Base-by-base conservation (phyloP, 108 stramenopile genomes). In the Epithemia pelagica region DNA sequence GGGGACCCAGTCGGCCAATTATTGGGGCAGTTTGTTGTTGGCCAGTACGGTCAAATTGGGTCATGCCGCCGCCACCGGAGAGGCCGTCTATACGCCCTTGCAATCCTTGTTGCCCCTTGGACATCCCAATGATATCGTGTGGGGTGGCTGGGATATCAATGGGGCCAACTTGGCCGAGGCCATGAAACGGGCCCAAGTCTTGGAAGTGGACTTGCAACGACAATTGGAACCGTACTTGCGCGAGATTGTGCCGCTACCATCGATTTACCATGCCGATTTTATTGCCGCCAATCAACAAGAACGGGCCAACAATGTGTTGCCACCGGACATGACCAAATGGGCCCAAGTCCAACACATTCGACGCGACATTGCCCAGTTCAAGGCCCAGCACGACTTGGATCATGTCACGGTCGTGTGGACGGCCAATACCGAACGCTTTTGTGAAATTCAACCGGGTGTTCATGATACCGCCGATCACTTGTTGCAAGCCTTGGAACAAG, bases 131-230 rank as follows among this genome's bases (percentile, higher is more conserved):
- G 88, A 97, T 37, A 77, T 97, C 64, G 98, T 97, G n/a, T 87
- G 97, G 79, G 95, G 96, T 15, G 98, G 98, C 53, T 99, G 98
- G 98, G 98, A 99, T 69, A 97, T 99, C 62, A 95, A 86, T 58
- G 37, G 70, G 53, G 82, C 79, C 78, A 94, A 97, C 67, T 74
- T 99, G 61, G 96, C 83, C 19, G 96, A 92, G 51, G 95, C 95
- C 68, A 96, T 99, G 95, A 79, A 76, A 56, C 90, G 96, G 30
- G 74, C 94, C 58, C 75, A 82, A 65, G 96, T 99, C 19, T 80
- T 99, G 59, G 96, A 96, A 64, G 78, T 78, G 57, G 91, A 88
- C 61, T 76, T 99, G 66, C 98, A 99, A 78, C 73, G 81, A 51
- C 88, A 97, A 79, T 86, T 99, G 3, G 82, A 88, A 59, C 92